A percentile compares a stretch with the other conserved stretches of the same genome.
phyloP scores from a whole-genome alignment of 495 filamentous ascomycete species.

The Tuber melanosporum region DNA sequence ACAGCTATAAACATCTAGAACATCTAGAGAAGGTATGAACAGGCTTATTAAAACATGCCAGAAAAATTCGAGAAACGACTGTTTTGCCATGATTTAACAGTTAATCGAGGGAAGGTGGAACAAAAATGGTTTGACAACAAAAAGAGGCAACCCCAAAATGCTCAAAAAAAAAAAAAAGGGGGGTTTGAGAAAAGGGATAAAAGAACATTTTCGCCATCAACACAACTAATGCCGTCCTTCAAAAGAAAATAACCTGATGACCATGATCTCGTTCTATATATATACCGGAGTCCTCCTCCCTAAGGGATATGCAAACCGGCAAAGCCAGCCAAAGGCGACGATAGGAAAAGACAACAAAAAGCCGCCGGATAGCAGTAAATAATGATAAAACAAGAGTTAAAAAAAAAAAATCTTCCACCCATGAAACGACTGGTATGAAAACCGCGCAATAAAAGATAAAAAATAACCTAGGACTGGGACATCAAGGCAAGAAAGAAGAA shows the following conservation, averaged over 20 bases:
- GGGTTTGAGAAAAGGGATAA: conserved; percentile 2
- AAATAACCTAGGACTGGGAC: conserved; percentile 10
- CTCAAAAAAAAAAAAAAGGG: neutral
- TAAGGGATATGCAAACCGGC: conserved; percentile 37
- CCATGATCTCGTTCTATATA: conserved; percentile 31
- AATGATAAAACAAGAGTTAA: conserved; percentile 2
- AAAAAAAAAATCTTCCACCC: conserved; percentile 43
- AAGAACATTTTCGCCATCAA: conserved; percentile 19
- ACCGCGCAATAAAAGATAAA: conserved; percentile 27
- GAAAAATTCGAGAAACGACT: conserved; percentile 35
- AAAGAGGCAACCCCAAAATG: conserved; percentile 30
- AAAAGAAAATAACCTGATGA: conserved; percentile 33
- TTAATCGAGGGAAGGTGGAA: neutral
- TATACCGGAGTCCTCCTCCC: conserved; percentile 39
- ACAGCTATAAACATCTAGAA: conserved; percentile 5
- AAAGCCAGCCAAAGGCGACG: conserved; percentile 37
- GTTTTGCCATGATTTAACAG: conserved; percentile 34
- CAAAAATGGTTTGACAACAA: conserved; percentile 14
- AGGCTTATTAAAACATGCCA: conserved; percentile 25
- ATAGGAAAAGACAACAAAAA: conserved; percentile 39
- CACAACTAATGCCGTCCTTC: conserved; percentile 38
- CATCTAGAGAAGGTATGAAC: neutral
- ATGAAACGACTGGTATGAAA: conserved; percentile 39
- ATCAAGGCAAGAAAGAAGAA: conserved; percentile 6
- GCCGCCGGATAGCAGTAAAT: conserved; percentile 38